Base-by-base conservation (phyloP, 2,329 filamentous ascomycete species). In the Colletotrichum sp. region DNA sequence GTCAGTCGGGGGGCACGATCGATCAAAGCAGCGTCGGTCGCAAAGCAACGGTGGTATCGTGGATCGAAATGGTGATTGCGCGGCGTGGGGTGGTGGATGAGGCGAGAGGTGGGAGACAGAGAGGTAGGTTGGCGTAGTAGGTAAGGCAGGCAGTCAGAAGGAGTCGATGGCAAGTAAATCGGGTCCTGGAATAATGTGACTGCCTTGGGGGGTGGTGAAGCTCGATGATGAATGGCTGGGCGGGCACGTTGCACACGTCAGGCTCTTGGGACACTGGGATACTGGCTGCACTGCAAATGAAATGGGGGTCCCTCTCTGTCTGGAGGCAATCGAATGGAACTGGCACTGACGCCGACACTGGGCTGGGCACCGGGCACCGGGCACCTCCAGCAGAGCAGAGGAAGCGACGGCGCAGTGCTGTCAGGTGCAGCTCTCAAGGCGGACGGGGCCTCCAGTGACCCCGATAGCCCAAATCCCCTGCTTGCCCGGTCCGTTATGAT, bases 181-280 rank as follows among this genome's bases (percentile, higher is more conserved):
- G 61, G 74, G 70, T 61, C 64, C 70, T 62, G 67, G 70, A 62
- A 65, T 62, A 77, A 76, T 77, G 73, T 68, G 68, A 76, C 77
- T 78, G 75, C 72, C 75, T 78, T 75, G 70, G 70, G 70, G 65
- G 72, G 58, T 32, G 36, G 55, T 70, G 75, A 73, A 67, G 70
- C 65, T 73, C 24, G 60, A 61, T 70, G 65, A 66, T 74, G 70
- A 74, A 68, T 76, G 74, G 74, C 71, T 66, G 70, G 73, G 43
- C 58, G 64, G 58, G 34, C 43, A 66, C 66, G 43, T 48, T 61
- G 75, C 75, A 66, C 66, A 77, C 71, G 75, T 77, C 75, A 77
- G 67, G 74, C 70, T 18, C 56, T 70, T 52, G 52, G 60, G 32
- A 34, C 8, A 13, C 21, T 16, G 32, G 60, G 3, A 64, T n/a